Evolutionary conservation across 2,329 filamentous ascomycete species (phyloP), one percentile per base, ranked within the genome.

Genomic region (Neonectria faginata): DNA sequence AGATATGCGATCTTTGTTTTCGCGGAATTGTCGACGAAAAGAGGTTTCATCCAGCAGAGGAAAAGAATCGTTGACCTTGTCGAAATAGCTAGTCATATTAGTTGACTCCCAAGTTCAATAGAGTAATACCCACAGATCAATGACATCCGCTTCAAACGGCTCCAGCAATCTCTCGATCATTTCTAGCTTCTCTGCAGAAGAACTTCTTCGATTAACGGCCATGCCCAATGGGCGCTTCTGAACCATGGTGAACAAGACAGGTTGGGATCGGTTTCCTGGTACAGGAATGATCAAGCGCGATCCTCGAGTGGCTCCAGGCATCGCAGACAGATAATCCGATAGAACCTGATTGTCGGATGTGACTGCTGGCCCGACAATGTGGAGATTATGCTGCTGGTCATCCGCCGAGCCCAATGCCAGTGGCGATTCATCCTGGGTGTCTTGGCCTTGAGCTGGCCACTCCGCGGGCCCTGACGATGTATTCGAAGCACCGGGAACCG

Each of bases 301-400:
- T 14, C 68, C 73, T 27, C 74, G 68, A 1, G 72, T 70, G 5
- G 74, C 70, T 10, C 72, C 77, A 0, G 71, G 75, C 31, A 79
- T 76, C 5, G 73, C 71, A 6, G 77, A 77, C 62, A 89, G 82
- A 61, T 88, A 88, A 56, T 86, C 83, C n/a, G 87, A 84, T 50
- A 89, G 79, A 11, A 89, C 82, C 57, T 89, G 86, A 1, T 85
- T 87, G 76, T 90, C 88, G 53, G 85, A 85, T 5, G 86, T 87
- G 6, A 86, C 82, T 6, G 86, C 85, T 0, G 87, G 87, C 0
- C 88, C 86, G 56, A 90, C 83, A 62, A 90, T 88, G 67, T 88
- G 84, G 3, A 82, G 79, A 65, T 81, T 83, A 10, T 75, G 73
- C 27, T 81, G 76, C 59, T 77, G 76, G 57, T 79, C 80, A 63